A percentile compares a stretch with the other conserved stretches of the same genome.
These are phyloP conservation scores for Ceratocystis papillata DNA, from an alignment of 2,329 filamentous ascomycete species.

Conservation along the genomic window DNA sequence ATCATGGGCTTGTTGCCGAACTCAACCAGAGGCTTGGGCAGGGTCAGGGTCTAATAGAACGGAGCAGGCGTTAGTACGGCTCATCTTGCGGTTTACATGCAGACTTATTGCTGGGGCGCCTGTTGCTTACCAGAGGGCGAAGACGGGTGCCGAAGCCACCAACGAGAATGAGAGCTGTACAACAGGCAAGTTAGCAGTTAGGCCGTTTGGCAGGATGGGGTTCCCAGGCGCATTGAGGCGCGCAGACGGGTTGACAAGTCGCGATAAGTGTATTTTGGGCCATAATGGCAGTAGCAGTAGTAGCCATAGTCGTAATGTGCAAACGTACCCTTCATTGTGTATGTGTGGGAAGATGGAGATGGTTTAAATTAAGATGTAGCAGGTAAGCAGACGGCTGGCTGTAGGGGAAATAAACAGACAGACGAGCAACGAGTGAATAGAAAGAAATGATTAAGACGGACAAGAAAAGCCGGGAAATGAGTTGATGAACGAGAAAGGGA, in stretches of 20 bases:
- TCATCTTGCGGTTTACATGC: neutral
- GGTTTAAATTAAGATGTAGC: constrained; percentile 22
- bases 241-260: neutral
- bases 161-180: constrained; percentile 87
- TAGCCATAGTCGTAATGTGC: neutral
- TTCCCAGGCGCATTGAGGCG: neutral
- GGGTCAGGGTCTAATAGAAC: constrained; percentile 67
- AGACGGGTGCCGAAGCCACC: constrained; percentile 98
- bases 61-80: constrained; percentile 12
- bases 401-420: constrained; percentile 18
- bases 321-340: constrained; percentile 33
- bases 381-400: constrained; percentile 17
- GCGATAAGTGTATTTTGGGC: neutral
- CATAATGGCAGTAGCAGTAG: neutral
- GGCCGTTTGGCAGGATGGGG: neutral
- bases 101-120: neutral
- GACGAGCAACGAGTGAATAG: constrained; percentile 10
- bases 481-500: constrained; percentile 13
- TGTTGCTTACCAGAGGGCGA: constrained; percentile 68
- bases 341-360: constrained; percentile 22
- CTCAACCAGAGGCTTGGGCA: constrained; percentile 90
- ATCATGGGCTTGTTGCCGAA: constrained; percentile 99
- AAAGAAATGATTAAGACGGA: constrained; percentile 18
- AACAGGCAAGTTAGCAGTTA: constrained; percentile 14
- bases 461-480: constrained; percentile 14